Base-by-base conservation (phyloP, 2,329 filamentous ascomycete genomes). In the Claviceps cyperi region DNA sequence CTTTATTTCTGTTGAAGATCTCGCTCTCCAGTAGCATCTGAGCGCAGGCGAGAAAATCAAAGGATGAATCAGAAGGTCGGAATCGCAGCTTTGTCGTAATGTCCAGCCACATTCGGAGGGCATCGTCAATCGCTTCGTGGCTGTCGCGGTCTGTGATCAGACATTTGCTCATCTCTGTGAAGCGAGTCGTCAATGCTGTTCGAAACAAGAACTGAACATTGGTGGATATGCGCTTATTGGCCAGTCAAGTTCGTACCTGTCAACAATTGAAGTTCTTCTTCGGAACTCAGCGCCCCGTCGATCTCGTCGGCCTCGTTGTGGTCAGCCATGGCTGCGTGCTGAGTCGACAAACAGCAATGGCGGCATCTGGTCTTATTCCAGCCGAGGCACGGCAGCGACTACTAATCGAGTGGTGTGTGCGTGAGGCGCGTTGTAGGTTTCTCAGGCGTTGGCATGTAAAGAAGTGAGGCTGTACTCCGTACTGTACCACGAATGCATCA, bases 241-340 rank as follows among this genome's bases (percentile, higher is more conserved):
- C 43, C 15, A 47, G 14, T 15, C 28, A 17, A 4, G 36, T 49
- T 62, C 66, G 57, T 58, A 94, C 90, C 86, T 68, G 82, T 76
- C 91, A 89, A 96, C 71, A 95, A 89, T 69, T 90, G 83, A 66
- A 88, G 78, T 70, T 88, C 86, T 66, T 80, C 83, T 68, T 90
- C 84, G 66, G 86, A 75, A 62, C 46, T 49, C 46, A 49, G 21
- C 15, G 74, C 76, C 66, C 79, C 77, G 59, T 75, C 76, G 62
- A 77, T 52, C 66, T 79, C 77, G 60, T 75, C 76, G 62, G 77
- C 52, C 51, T 60, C 62, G 52, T 89, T 83, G 69, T 80, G 78
- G 70, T 85, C 70, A 59, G 71, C 69, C 75, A 78, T 78, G 60
- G 58, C 72, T 61, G 58, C 60, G 58, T 55, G 57, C 59, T 55